Conservation (phyloP, 2,329 filamentous ascomycete genomes). For the Pestalotiopsis sp. region DNA sequence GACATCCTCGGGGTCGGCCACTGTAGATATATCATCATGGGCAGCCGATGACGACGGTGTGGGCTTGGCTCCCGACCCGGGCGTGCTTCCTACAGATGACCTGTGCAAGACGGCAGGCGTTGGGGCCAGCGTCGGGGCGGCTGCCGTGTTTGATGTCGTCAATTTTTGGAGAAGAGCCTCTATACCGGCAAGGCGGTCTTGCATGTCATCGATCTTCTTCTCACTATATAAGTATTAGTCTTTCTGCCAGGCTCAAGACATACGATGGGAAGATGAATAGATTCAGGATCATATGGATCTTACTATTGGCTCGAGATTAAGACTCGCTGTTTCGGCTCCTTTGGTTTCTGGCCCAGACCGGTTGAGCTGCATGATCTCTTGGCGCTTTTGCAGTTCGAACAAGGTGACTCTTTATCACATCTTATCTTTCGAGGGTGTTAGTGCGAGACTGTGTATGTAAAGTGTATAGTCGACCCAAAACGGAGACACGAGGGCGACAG, state of each 20-base stretch:
- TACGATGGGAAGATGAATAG: neutral
- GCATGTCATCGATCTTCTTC: constrained; percentile 48
- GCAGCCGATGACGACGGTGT: constrained; percentile 30
- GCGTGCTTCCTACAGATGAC: neutral
- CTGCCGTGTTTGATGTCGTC: neutral
- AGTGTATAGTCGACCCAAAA: neutral
- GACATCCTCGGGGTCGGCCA: constrained; percentile 57
- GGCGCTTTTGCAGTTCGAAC: constrained; percentile 58
- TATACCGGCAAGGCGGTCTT: constrained; percentile 38
- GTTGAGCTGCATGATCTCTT: constrained; percentile 57
- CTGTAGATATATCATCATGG: constrained; percentile 42
- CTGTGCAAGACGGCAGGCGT: neutral
- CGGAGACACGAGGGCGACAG: neutral
- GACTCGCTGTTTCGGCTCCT: constrained; percentile 56
- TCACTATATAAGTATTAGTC: constrained; percentile 39
- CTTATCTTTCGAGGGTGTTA: constrained; percentile 45
- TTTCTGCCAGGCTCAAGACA: neutral
- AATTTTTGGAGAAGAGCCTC: constrained; percentile 38
- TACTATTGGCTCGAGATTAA: constrained; percentile 64
- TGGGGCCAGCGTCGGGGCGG: neutral
- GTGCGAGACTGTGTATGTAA: neutral
- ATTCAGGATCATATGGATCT: constrained; percentile 24
- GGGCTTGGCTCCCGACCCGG: neutral
- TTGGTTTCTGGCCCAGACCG: constrained; percentile 54
- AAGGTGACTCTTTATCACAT: constrained; percentile 60